Base-by-base conservation (phyloP, 148 eudicot genomes). In the Vaccinium vitisidaea region DNA sequence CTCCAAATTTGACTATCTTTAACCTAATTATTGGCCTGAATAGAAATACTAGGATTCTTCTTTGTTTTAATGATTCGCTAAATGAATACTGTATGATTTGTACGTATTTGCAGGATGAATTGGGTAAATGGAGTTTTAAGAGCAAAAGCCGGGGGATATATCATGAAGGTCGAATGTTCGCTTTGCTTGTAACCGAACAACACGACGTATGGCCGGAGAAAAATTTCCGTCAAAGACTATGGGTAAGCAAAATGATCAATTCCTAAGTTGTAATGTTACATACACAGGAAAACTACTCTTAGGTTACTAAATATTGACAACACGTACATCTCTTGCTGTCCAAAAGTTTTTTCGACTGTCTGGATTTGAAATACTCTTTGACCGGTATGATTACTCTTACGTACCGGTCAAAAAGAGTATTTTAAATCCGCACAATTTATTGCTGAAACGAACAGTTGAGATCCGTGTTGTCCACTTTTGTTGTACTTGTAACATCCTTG, bases 131-230 rank as follows among this genome's bases (percentile, higher is more conserved):
- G 94, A 85, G 79, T 80, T 92, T 87, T 82, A 89, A 89, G 79
- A 92, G 95, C 90, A 91, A 89, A 76, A 88, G 89, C 78, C 84
- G 79, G 0, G 93, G 84, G 54, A 86, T 78, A 18, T 80, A 85
- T 46, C 92, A 88, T 56, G 91, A 92, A 65, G 93, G 93, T 19
- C 56, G 83, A 82, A 91, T 92, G 92, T 92, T 92, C 81, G 88
- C 94, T 6, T 86, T 92, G 90, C 91, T 89, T 19, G 93, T 92
- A 6, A 89, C 91, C 2, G 87, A 92, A 80, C 91, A 92, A 85
- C 91, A 91, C 39, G 92, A 91, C 6, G 78, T 86, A 10, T 92
- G 95, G 95, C 93, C 95, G 0, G 95, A 92, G 82, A 86, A 85
- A 73, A 84, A 82, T 69, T 23, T 83, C 6, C 90, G 96, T 12